Base-by-base conservation (phyloP, 2,329 filamentous ascomycete genomes). In the Cytospora piceicola region DNA sequence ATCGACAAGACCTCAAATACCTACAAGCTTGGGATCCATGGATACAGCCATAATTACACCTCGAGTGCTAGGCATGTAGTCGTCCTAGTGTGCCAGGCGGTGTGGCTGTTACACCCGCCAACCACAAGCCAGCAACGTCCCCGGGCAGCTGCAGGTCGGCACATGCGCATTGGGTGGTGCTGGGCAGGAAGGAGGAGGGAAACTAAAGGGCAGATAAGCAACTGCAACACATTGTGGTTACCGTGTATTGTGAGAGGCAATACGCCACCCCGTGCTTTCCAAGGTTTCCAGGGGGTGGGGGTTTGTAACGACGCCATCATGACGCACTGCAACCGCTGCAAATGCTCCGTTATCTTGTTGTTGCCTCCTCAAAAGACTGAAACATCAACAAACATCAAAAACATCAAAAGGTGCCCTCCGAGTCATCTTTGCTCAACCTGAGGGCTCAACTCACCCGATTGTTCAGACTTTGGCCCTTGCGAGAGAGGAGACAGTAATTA, bases 81-180 rank as follows among this genome's bases (percentile, higher is more conserved):
- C 34, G 12, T 36, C 34, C 34, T 36, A 36, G 14, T 36, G 14
- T 36, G 34, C 14, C 39, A 49, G n/a, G 42, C 42, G 42, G 42
- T 49, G 42, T 49, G 42, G 42, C 42, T 22, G 42, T 22, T 49
- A 49, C 42, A 49, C n/a, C 42, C 42, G n/a, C 42, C 42, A 49
- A 49, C 42, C 42, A 49, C 42, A 22, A 7, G n/a, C n/a, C n/a
- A 49, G 42, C 20, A 49, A 49, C 9, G 12, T 36, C 15, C 34
- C 11, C 42, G 42, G 42, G n/a, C 42, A 22, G 20, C 42, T 49
- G 42, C 42, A 49, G 20, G 42, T 49, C 42, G n/a, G 42, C 34
- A 36, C 34, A 36, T 14, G 2, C 15, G 12, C 42, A 22, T 22
- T 49, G 20, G n/a, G n/a, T n/a, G n/a, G n/a, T n/a, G n/a, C n/a